phyloP scores from a whole-genome alignment of 2,329 filamentous ascomycete genomes.

The Colletotrichum nymphaeae region DNA sequence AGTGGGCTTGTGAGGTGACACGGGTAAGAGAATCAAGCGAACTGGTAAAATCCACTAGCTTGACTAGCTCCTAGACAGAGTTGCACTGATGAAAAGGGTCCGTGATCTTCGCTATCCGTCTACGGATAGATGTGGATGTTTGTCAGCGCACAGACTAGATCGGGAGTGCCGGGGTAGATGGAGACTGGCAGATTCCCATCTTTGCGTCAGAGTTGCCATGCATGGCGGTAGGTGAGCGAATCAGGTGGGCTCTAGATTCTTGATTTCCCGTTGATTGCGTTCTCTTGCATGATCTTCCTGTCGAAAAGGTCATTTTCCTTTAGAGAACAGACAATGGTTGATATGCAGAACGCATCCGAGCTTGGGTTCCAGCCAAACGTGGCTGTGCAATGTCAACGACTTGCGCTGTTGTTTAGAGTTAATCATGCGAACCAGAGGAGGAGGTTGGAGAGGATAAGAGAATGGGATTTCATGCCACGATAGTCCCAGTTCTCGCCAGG shows the following conservation, averaged over 20 bases:
- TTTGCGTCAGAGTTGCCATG: not conserved
- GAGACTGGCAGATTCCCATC: constrained; percentile 2
- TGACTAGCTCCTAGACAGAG: not conserved
- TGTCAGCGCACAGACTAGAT: constrained; percentile 21
- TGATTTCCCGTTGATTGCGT: not conserved
- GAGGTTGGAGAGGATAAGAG: not conserved
- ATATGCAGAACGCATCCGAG: not conserved
- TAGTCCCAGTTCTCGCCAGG: not conserved
- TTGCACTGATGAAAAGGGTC: constrained; percentile 9
- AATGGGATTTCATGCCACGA: not conserved
- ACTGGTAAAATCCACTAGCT: not conserved
- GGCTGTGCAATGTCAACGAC: constrained; percentile 21
- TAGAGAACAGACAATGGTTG: not conserved
- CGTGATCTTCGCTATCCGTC: constrained; percentile 15
- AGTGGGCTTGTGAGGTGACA: constrained; percentile 6
- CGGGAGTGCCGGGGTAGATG: constrained; percentile 22
- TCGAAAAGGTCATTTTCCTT: not conserved
- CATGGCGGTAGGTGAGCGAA: not conserved
- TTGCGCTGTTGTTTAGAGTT: constrained; percentile 5
- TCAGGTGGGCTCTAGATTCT: not conserved
- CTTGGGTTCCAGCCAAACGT: constrained; percentile 25
- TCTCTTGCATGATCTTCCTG: not conserved
- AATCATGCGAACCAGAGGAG: constrained; percentile 18
- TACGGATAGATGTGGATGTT: not conserved
- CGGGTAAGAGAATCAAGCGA: not conserved